Evolutionary conservation across 176 grass and related monocot genomes (phyloP).

Genomic region (Tillandsia leiboldiana): DNA sequence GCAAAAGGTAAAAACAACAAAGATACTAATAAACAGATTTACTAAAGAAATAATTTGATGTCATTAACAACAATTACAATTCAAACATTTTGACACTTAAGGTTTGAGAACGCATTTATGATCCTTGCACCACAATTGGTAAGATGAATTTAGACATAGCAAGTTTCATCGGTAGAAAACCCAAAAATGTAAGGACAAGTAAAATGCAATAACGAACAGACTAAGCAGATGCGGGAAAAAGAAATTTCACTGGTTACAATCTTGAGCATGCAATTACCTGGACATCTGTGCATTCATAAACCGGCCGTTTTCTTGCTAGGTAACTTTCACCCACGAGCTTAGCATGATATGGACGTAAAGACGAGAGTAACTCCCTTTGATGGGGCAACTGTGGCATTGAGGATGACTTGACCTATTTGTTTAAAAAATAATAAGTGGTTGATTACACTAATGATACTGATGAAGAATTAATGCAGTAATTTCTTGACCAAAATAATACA

Average conservation of each 20-base stretch:
- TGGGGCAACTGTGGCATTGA: slow-evolving; percentile 74
- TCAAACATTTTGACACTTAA: too few species aligned
- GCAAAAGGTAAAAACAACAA: too few species aligned
- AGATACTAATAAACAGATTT: too few species aligned
- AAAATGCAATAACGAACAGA: neutral
- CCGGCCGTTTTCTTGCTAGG: slow-evolving; percentile 74
- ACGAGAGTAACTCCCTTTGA: slow-evolving; percentile 68
- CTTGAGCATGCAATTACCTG: slow-evolving; percentile 39
- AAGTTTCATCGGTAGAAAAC: neutral
- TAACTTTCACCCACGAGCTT: slow-evolving; percentile 97
- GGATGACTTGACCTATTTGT: slow-evolving; percentile 51
- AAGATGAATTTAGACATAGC: neutral
- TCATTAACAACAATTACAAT: too few species aligned
- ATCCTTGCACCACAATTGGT: neutral
- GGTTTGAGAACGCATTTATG: too few species aligned
- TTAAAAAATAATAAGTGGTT: neutral
- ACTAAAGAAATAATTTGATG: too few species aligned
- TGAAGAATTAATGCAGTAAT: neutral
- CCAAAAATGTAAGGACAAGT: neutral
- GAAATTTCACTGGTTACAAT: neutral
- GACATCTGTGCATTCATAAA: slow-evolving; percentile 89
- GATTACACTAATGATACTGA: neutral
- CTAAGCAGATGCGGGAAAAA: neutral
- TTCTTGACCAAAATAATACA: neutral
- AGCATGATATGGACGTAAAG: slow-evolving; percentile 77